Conservation (phyloP, 805 yeast species). For the Kluyveromyces siamensis region DNA sequence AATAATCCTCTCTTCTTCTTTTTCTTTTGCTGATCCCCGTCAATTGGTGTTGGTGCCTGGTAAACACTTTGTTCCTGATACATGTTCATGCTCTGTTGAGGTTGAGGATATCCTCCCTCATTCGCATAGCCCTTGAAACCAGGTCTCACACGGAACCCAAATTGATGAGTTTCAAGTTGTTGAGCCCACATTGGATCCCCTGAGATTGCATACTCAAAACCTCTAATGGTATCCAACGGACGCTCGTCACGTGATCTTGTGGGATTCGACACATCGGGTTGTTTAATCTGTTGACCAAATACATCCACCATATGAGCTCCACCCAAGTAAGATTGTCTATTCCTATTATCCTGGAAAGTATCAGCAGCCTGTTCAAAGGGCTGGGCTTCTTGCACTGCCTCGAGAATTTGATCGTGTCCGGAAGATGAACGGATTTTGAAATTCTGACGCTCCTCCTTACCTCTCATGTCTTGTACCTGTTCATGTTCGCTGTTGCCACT, state of each 20-base stretch:
- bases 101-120: conserved; percentile 16
- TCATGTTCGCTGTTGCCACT: conserved; percentile 23
- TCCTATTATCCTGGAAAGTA: conserved; percentile 26
- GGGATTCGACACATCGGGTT: conserved; percentile 88
- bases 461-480: conserved; percentile 22
- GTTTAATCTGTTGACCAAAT: conserved; percentile 71
- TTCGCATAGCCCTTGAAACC: conserved; percentile 42
- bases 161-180: conserved; percentile 64
- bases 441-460: conserved; percentile 40
- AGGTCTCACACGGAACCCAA: conserved; percentile 83
- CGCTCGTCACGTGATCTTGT: conserved; percentile 90
- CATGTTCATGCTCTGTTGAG: conserved; percentile 10
- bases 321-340: conserved; percentile 31
- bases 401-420: conserved; percentile 81
- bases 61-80: conserved; percentile 51
- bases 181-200: conserved; percentile 66
- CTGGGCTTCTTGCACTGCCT: conserved; percentile 92
- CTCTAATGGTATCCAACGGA: conserved; percentile 90
- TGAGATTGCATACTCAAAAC: conserved; percentile 89
- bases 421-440: conserved; percentile 59
- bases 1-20: conserved; percentile 78
- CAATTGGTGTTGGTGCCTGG: conserved; percentile 41
- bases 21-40: conserved; percentile 32
- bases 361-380: conserved; percentile 69
- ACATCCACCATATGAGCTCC: conserved; percentile 46